These are phyloP conservation scores for Pseudogymnoascus pannorum DNA, from an alignment of 2,329 filamentous ascomycete genomes.

Conservation along the genomic window DNA sequence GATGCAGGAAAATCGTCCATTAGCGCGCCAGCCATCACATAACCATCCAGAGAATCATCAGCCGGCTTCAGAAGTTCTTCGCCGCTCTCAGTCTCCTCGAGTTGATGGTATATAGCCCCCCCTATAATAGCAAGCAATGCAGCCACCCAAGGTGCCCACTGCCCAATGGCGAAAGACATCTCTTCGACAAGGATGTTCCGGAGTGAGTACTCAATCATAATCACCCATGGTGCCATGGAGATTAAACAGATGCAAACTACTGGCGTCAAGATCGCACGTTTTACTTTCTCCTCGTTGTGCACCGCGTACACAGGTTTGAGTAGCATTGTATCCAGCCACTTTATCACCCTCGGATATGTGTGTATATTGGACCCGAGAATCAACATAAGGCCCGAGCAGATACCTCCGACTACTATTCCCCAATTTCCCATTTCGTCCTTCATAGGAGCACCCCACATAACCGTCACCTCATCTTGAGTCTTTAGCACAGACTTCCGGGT, in stretches of 20 bases:
- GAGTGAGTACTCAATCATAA: background rate
- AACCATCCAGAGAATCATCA: background rate
- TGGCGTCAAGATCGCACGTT: background rate
- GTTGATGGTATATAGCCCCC: background rate
- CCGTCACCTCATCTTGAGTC: background rate
- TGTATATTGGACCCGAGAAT: background rate
- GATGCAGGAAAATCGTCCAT: background rate
- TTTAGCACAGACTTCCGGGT: background rate
- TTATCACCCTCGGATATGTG: background rate
- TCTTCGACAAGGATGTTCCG: background rate
- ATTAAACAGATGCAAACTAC: background rate
- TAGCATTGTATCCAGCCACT: background rate
- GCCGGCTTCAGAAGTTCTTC: background rate
- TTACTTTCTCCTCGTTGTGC: background rate
- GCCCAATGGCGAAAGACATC: background rate
- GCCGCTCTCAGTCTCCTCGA: background rate
- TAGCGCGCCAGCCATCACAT: background rate
- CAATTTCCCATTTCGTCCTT: background rate
- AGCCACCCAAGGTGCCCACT: background rate
- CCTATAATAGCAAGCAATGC: background rate
- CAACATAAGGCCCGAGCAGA: background rate
- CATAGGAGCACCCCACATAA: background rate
- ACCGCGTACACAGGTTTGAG: background rate
- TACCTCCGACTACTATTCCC: background rate
- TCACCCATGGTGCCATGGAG: background rate